Evolutionary conservation across 768 basidiomycete genomes (phyloP), one percentile per base, ranked within the genome.

Genomic region (Tylopilus vinaceipallidus): DNA sequence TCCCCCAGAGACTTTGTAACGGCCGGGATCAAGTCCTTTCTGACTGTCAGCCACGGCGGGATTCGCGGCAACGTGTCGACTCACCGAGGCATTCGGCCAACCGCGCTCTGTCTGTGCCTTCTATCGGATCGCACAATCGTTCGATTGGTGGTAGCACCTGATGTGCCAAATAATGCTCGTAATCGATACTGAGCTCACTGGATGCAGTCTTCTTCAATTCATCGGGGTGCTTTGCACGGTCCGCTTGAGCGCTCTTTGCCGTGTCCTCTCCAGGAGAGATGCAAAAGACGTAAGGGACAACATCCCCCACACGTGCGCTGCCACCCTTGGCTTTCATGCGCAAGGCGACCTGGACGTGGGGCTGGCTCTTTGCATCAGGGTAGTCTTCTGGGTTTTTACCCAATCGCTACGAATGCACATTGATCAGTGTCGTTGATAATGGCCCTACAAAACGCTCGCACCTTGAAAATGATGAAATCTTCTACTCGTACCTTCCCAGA

Each of bases 321-420:
- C 80, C 83, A 27, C 94, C 92, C 55, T 81, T 88, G 5, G 82
- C 76, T 70, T 94, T 95, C 85, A 95, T 81, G 33, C 90, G 79
- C 42, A 97, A 72, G 0, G 95, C 95, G 16, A 99, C 97, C 61
- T 97, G 94, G 2, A 98, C 95, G 61, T 99, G 97, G 2, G 97
- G 97, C 59, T 95, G 95, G 33, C 76, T 84, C 70, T 98, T 98
- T 7, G 83, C 88, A 64, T 98, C 95, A 0, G 95, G 95, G 63
- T 98, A 99, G 60, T 97, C 95, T 59, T 95, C 90, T 0, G 95
- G 95, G 54, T 91, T 91, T 74, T 98, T 98, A 13, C 97, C 91
- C 47, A 99, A 76, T 47, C 97, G 88, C 93, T 97, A 62, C 20
- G 22, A 29, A 26, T 42, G 26, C 30, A 9, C 23, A 1, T 45